phyloP scores from a whole-genome alignment of 2,329 filamentous ascomycete species.

The Ampelomyces quisqualis region DNA sequence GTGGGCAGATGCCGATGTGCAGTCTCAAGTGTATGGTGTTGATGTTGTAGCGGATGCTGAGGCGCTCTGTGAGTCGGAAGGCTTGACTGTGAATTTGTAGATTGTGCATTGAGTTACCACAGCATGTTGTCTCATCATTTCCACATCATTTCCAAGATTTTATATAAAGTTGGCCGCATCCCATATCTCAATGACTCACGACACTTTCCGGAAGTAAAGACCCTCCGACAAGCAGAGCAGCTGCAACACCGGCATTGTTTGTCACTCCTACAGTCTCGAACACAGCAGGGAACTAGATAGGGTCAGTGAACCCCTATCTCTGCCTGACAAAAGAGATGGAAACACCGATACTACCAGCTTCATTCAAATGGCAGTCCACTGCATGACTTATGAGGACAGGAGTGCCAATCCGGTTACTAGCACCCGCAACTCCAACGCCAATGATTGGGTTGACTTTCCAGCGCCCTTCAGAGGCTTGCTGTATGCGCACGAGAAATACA shows the following conservation, averaged over 20 bases:
- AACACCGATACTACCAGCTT: conserved; percentile 57
- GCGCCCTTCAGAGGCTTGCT: conserved; percentile 45
- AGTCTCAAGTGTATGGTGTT: conserved; percentile 51
- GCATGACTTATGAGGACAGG: conserved; percentile 62
- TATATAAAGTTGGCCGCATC: conserved; percentile 19
- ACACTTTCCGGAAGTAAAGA: conserved; percentile 26
- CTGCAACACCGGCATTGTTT: conserved; percentile 43
- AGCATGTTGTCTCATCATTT: no score
- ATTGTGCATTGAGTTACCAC: no score
- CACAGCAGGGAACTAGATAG: conserved; percentile 48
- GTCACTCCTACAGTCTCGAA: conserved; percentile 39
- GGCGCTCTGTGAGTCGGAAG: conserved; percentile 45
- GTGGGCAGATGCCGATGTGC: conserved; percentile 55
- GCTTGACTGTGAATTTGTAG: conserved; percentile 28
- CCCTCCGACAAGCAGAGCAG: conserved; percentile 33
- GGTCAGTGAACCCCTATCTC: conserved; percentile 47
- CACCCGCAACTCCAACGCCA: conserved; percentile 53
- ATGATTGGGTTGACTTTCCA: conserved; percentile 61
- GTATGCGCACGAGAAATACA: conserved; percentile 56
- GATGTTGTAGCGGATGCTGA: conserved; percentile 50
- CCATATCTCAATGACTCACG: conserved; percentile 27
- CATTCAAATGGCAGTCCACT: conserved; percentile 58
- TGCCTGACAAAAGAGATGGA: conserved; percentile 60
- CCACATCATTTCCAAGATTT: no score
- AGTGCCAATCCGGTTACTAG: conserved; percentile 62